Evolutionary conservation across 331 rosid genomes (phyloP), one percentile per base, ranked within the genome.

Genomic region (Phaseolus coccineus): DNA sequence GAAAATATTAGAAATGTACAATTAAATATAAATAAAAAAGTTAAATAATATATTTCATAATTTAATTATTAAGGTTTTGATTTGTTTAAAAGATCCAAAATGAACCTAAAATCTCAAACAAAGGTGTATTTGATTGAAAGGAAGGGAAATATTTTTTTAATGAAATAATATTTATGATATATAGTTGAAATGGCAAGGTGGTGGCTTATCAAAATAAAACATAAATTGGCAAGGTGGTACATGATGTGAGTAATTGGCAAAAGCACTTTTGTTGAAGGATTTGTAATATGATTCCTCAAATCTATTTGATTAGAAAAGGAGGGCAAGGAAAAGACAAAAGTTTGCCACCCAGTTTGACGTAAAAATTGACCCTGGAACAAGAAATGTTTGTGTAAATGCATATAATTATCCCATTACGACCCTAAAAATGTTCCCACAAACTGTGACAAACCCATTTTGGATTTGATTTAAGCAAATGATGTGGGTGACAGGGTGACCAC

Each of bases 401-500:
- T 62, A 81, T 83, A 80, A 81, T 84, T 77, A 82, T 70, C 80
- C 70, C 28, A 70, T 80, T 74, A 79, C 83, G 87, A 79, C 50
- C 39, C 58, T 74, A 19, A 53, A 52, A 81, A 47, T 89, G 97
- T 87, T 84, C 55, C 77, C 77, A 73, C 74, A 91, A 81, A 27
- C 33, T 25, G 74, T 68, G 89, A 85, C 94, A 91, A 27, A 28
- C 56, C 57, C 61, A 73, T 56, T 48, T 78, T 62, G 76, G 89
- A 88, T 82, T 87, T 85, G 90, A 90, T 82, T 79, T 59, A 85
- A 89, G 44, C 84, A 85, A 76, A 68, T 80, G 78, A 82, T 52
- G 80, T 66, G 86, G 86, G 88, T 76, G 91, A 84, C 98, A 86
- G 68, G 81, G 79, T 84, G 95, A 79, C 91, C 91, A 86, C 87